phyloP scores from a whole-genome alignment of 2,329 filamentous ascomycete species.

The Aspergillus niger region DNA sequence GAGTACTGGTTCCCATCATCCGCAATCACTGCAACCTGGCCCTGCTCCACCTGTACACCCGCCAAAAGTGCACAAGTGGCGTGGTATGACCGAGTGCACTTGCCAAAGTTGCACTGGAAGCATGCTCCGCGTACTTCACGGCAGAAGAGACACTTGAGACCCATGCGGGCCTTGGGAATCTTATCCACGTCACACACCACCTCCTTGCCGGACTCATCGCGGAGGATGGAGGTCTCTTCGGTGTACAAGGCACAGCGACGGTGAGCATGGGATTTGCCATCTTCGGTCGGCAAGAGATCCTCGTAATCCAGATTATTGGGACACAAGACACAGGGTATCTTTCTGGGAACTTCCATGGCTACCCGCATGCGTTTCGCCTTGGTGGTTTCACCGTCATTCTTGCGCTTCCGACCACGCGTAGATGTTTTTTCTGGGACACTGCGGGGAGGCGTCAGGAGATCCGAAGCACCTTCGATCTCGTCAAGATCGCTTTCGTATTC shows the following conservation, averaged over 20 bases:
- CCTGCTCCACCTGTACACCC: constrained; percentile 87
- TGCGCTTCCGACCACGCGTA: constrained; percentile 67
- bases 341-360: constrained; percentile 68
- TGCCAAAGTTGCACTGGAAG: constrained; percentile 94
- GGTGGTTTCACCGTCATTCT: constrained; percentile 58
- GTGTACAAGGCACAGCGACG: constrained; percentile 87
- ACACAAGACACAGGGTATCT: constrained; percentile 85
- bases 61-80: constrained; percentile 91
- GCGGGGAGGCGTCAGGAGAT: constrained; percentile 76
- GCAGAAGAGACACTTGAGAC: constrained; percentile 93
- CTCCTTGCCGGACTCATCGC: constrained; percentile 67
- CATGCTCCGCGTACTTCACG: constrained; percentile 93
- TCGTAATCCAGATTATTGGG: constrained; percentile 84
- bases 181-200: constrained; percentile 75
- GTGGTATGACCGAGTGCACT: constrained; percentile 91
- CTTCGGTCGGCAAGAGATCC: constrained; percentile 82
- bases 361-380: constrained; percentile 78
- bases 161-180: constrained; percentile 82
- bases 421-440: constrained; percentile 71
- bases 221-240: constrained; percentile 84
- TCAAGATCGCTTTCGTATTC: constrained; percentile 64
- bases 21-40: constrained; percentile 80
- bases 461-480: constrained; percentile 64
- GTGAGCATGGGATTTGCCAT: constrained; percentile 78
- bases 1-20: constrained; percentile 92